phyloP scores from a whole-genome alignment of 2,329 filamentous ascomycete species.

The Ophiocordyceps camponoti-floridani region DNA sequence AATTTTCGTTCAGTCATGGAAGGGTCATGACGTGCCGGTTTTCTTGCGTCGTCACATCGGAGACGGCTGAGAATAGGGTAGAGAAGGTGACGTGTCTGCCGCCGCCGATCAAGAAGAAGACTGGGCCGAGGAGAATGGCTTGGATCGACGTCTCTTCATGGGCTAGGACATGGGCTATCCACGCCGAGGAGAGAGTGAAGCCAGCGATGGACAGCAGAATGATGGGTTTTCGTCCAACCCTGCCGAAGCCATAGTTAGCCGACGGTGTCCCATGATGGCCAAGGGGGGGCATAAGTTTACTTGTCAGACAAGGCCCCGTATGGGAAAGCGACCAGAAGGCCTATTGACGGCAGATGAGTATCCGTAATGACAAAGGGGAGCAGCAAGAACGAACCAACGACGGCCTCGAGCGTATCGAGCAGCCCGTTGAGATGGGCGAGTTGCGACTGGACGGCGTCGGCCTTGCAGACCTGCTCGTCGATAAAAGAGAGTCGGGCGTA shows the following conservation, averaged over 20 bases:
- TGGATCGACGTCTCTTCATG: slow-evolving; percentile 1
- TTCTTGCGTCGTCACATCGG: slow-evolving; percentile 3
- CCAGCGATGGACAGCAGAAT: slow-evolving; percentile 1
- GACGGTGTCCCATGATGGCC: not conserved
- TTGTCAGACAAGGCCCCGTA: slow-evolving; percentile 2
- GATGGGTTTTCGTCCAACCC: slow-evolving; percentile 2
- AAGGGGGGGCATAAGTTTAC: not conserved
- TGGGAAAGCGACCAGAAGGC: slow-evolving; percentile 1
- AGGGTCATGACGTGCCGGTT: not conserved
- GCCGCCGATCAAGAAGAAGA: slow-evolving; percentile 6
- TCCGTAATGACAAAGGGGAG: not conserved
- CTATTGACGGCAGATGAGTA: not conserved
- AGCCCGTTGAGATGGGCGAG: slow-evolving; percentile 2
- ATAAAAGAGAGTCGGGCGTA: not conserved
- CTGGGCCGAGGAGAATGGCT: slow-evolving; percentile 1
- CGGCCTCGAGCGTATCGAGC: slow-evolving; percentile 1
- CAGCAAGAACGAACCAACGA: not conserved
- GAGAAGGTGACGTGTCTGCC: slow-evolving; percentile 5
- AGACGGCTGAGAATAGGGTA: slow-evolving; percentile 7
- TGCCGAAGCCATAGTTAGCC: not conserved
- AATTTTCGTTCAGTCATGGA: not conserved
- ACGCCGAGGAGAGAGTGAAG: not conserved
- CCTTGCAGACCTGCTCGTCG: slow-evolving; percentile 1
- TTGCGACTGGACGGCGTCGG: slow-evolving; percentile 1
- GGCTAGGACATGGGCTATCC: slow-evolving; percentile 1